phyloP scores from a whole-genome alignment of 768 basidiomycete genomes.

The Boletus reticulatus region DNA sequence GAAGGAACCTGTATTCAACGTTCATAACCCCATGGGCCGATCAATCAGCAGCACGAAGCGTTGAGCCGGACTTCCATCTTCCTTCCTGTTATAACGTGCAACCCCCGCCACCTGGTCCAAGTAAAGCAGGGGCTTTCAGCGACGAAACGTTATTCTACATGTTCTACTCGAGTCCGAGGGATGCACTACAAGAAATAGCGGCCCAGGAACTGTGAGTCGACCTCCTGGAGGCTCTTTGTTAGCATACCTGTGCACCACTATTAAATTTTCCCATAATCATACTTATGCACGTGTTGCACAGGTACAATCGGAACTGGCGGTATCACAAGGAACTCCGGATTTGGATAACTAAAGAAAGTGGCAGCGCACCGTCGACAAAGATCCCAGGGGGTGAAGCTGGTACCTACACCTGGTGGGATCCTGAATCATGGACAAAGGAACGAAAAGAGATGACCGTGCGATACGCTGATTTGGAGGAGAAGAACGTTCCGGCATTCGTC shows the following conservation, averaged over 20 bases:
- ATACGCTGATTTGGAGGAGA: slow-evolving; percentile 74
- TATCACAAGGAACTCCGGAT: slow-evolving; percentile 89
- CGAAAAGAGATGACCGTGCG: slow-evolving; percentile 76
- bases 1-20: slow-evolving; percentile 78
- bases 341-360: slow-evolving; percentile 87
- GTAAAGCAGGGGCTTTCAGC: slow-evolving; percentile 80
- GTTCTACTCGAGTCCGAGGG: slow-evolving; percentile 93
- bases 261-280: neutral
- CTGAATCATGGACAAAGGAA: slow-evolving; percentile 74
- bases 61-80: slow-evolving; percentile 91
- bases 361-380: slow-evolving; percentile 72
- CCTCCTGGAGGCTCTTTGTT: slow-evolving; percentile 8
- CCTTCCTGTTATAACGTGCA: slow-evolving; percentile 93
- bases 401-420: slow-evolving; percentile 88
- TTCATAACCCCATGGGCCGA: slow-evolving; percentile 98
- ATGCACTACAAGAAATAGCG: slow-evolving; percentile 91
- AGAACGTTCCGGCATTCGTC: slow-evolving; percentile 60
- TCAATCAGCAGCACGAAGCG: slow-evolving; percentile 75
- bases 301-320: slow-evolving; percentile 93
- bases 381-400: slow-evolving; percentile 83
- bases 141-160: slow-evolving; percentile 98
- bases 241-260: slow-evolving; percentile 1
- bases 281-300: slow-evolving; percentile 30
- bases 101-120: slow-evolving; percentile 78
- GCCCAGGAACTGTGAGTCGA: slow-evolving; percentile 88